Conservation (phyloP, 192 early-diverging fungal species). For the Bifiguratus adelaidae region DNA sequence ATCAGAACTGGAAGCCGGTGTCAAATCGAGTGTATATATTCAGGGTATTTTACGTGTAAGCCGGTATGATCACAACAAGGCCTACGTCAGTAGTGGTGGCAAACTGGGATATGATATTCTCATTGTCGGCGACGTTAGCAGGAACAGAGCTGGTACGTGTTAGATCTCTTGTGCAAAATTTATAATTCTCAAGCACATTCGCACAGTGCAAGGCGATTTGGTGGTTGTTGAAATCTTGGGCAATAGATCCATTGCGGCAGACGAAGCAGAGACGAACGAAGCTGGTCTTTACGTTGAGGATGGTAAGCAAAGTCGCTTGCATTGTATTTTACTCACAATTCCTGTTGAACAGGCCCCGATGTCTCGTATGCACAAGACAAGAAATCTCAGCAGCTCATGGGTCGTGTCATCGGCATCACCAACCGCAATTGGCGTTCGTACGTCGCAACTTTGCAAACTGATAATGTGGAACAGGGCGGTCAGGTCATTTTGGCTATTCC, state of each 20-base stretch:
- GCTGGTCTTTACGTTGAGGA: slow-evolving; percentile 8
- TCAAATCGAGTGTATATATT: slow-evolving; percentile 35
- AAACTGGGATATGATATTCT: slow-evolving; percentile 40
- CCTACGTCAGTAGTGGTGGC: slow-evolving; percentile 23
- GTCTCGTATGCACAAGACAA: neutral
- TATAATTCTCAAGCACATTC: neutral
- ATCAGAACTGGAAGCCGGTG: slow-evolving; percentile 36
- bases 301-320: slow-evolving; percentile 3
- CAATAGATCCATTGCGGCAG: slow-evolving; percentile 21
- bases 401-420: slow-evolving; percentile 48
- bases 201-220: slow-evolving; percentile 43
- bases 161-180: too few relatives aligned
- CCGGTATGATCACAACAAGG: slow-evolving; percentile 29
- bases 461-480: slow-evolving; percentile 28
- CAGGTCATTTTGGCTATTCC: slow-evolving; percentile 56
- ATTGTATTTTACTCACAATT: neutral
- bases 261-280: slow-evolving; percentile 14
- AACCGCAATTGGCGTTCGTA: slow-evolving; percentile 66
- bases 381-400: slow-evolving; percentile 6
- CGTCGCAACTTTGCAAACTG: slow-evolving; percentile 67
- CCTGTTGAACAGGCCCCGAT: neutral
- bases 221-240: slow-evolving; percentile 52
- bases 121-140: slow-evolving; percentile 42
- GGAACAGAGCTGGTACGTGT: slow-evolving; percentile 36
- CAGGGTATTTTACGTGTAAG: slow-evolving; percentile 28